Evolutionary conservation across 192 early-diverging fungal species (phyloP), one percentile per base, ranked within the genome.

Genomic region (Coemansia sp.): DNA sequence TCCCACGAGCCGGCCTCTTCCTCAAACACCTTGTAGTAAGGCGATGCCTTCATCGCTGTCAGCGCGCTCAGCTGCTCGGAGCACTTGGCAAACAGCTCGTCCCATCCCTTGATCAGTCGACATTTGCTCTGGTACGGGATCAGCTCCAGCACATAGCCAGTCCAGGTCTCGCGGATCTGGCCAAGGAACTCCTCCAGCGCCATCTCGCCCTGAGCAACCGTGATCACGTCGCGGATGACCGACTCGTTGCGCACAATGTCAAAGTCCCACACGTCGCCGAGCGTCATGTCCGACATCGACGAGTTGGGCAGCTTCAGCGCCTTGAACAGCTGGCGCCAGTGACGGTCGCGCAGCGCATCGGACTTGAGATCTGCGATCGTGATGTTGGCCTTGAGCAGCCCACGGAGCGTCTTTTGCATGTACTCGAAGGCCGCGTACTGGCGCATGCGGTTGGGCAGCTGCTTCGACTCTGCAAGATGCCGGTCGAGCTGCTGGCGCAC

Each of bases 151-250:
- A 90, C 86, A 72, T 97, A 98, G 52, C 86, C 90, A 22, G 89
- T 88, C 98, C 98, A 99, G 0, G 91, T 94, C 73, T 96, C 95
- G 72, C 89, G 87, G 54, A 91, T 84, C 83, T 96, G 94, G 63
- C 90, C 91, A 82, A 99, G 86, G 86, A 96, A 99, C 82, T 97
- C 94, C 84, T 99, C 98, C 64, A 99, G 83, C 11, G 95, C 98
- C 97, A 99, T 98, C 86, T 99, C 98, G 68, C 98, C 98, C 75
- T 98, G 94, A 5, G 98, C 98, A 55, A 92, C 90, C 4, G 90
- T 87, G 45, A 99, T 90, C 39, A 98, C 90, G 17, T 98, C 96
- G 61, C 90, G 90, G 36, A 99, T 87, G n/a, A 82, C 70, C 34
- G 84, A 78, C 79, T 99, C 95, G 76, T 96, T 93, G 65, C 94